phyloP scores from a whole-genome alignment of 768 basidiomycete genomes.

The Cyathus striatus region DNA sequence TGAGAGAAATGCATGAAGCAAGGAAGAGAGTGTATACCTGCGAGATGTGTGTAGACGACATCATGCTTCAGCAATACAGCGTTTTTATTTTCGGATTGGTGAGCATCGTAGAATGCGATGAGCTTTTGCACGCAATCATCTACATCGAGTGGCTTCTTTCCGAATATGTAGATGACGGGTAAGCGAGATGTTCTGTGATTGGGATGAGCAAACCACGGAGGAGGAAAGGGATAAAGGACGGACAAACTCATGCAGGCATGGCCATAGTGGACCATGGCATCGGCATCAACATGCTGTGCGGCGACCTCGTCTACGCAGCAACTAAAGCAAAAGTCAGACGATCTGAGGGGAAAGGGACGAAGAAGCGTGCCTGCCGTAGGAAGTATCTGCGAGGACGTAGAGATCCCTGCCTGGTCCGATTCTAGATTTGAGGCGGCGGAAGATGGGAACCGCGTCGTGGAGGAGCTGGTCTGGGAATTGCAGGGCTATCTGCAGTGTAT shows the following conservation, averaged over 20 bases:
- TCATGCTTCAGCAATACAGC: slow-evolving; percentile 63
- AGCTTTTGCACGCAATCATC: slow-evolving; percentile 43
- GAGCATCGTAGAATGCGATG: slow-evolving; percentile 21
- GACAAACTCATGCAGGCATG: slow-evolving; percentile 94
- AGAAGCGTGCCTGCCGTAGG: slow-evolving; percentile 80
- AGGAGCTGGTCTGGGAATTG: slow-evolving; percentile 97
- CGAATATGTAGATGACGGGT: slow-evolving; percentile 89
- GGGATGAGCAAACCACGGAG: not conserved
- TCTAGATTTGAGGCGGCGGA: slow-evolving; percentile 52
- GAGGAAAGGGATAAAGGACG: slow-evolving; percentile 19
- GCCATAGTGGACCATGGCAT: slow-evolving; percentile 91
- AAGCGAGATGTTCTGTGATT: slow-evolving; percentile 70
- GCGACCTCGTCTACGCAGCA: slow-evolving; percentile 98
- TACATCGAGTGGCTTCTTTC: slow-evolving; percentile 61
- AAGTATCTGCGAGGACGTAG: slow-evolving; percentile 95
- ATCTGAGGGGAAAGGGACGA: not conserved
- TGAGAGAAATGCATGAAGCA: not conserved
- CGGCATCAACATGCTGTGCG: slow-evolving; percentile 89
- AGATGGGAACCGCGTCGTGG: slow-evolving; percentile 81
- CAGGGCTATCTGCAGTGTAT: slow-evolving; percentile 60
- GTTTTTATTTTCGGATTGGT: slow-evolving; percentile 2
- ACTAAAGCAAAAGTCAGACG: slow-evolving; percentile 30
- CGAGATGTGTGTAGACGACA: slow-evolving; percentile 67
- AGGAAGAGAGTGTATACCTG: slow-evolving; percentile 35
- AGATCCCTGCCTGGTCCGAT: slow-evolving; percentile 49